A percentile compares a stretch with the other conserved stretches of the same genome.
These are phyloP conservation scores for Gynochthodes officinalis DNA, from an alignment of 257 asterid genomes.

Conservation along the genomic window DNA sequence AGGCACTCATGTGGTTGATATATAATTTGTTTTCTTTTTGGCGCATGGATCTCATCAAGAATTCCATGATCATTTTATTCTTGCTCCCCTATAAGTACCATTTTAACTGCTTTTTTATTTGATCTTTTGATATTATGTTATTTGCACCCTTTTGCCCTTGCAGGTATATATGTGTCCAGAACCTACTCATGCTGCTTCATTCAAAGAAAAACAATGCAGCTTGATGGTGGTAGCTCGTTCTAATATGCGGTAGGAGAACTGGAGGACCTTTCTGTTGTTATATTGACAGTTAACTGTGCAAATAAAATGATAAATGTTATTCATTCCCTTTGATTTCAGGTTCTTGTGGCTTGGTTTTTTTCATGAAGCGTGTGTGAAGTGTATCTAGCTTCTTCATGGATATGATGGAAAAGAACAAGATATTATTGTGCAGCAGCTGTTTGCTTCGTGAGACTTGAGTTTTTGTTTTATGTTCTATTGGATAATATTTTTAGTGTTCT, in stretches of 20 bases:
- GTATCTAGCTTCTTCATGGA: conserved; percentile 21
- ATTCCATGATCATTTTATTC: not conserved
- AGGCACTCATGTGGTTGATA: not conserved
- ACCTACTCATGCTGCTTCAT: conserved; percentile 67
- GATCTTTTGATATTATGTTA: not conserved
- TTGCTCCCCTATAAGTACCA: not conserved
- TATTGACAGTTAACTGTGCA: conserved; percentile 6
- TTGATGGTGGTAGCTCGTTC: conserved; percentile 61
- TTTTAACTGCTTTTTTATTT: not conserved
- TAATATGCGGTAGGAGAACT: conserved; percentile 35
- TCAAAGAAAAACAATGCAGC: conserved; percentile 49
- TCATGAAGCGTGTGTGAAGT: conserved; percentile 32
- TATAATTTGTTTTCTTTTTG: not conserved
- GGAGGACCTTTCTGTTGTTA: not conserved
- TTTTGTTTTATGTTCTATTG: not conserved
- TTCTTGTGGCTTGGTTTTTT: conserved; percentile 34
- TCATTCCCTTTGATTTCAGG: conserved; percentile 21
- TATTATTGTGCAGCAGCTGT: conserved; percentile 24
- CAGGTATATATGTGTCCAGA: conserved; percentile 37
- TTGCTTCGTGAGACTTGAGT: conserved; percentile 9
- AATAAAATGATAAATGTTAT: not conserved
- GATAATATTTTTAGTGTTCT: not conserved
- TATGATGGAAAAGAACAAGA: conserved; percentile 19
- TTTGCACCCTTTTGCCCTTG: not conserved
- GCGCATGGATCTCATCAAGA: not conserved